Percentiles rank a stretch among this genome's conserved stretches.
phyloP scores from a whole-genome alignment of 371 early-diverging fungal species.

The Batkoa obscura region DNA sequence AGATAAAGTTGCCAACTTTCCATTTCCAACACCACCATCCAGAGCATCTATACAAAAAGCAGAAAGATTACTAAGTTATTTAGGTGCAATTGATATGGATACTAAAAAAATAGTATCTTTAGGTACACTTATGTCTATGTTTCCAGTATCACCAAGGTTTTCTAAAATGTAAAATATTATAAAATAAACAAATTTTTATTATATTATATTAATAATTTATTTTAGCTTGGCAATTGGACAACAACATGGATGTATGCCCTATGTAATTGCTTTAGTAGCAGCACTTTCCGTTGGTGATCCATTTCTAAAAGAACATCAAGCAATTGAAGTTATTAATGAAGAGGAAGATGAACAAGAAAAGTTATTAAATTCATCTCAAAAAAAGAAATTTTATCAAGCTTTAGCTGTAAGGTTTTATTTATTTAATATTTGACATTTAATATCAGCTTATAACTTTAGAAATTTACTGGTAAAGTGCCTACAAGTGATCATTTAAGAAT shows the following conservation, averaged over 20 bases:
- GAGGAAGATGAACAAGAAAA: slow-evolving; percentile 13
- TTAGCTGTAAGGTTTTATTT: no score
- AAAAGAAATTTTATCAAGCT: slow-evolving; percentile 37
- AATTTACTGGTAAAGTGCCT: no score
- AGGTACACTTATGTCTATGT: slow-evolving; percentile 74
- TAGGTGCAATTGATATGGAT: slow-evolving; percentile 48
- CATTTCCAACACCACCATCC: slow-evolving; percentile 81
- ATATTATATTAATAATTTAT: no score
- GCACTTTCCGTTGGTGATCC: slow-evolving; percentile 85
- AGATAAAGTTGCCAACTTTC: slow-evolving; percentile 83
- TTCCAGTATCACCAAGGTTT: slow-evolving; percentile 88
- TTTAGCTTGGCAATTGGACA: slow-evolving; percentile 79
- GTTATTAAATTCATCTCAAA: slow-evolving; percentile 18
- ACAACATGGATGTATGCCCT: slow-evolving; percentile 58
- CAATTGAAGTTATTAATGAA: slow-evolving; percentile 24
- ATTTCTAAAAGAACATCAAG: slow-evolving; percentile 48
- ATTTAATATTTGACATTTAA: no score
- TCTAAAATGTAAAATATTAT: slow-evolving; percentile 92
- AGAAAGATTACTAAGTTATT: slow-evolving; percentile 43
- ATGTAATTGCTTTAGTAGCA: slow-evolving; percentile 73
- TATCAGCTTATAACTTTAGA: no score
- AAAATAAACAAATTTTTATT: no score
- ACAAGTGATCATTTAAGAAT: slow-evolving; percentile 69
- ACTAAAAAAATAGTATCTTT: slow-evolving; percentile 51
- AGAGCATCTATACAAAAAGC: slow-evolving; percentile 40